Evolutionary conservation across 108 stramenopile genomes (phyloP).

Genomic region (Pseudonitzschia delicatissima): DNA sequence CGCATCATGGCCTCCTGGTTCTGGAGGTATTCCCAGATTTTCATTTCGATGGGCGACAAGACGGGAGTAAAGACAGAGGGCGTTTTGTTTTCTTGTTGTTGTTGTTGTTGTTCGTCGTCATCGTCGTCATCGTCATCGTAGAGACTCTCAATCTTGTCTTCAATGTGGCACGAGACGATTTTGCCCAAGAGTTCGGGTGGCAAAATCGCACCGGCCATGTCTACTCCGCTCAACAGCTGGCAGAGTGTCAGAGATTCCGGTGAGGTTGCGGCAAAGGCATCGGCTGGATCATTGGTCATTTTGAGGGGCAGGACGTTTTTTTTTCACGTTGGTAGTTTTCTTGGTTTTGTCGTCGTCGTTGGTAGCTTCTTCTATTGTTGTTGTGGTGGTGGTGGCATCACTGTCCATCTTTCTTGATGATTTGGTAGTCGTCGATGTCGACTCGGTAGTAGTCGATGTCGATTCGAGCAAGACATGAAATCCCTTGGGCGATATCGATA

Average conservation of each 20-base stretch:
- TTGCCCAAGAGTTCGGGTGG: slow-evolving; percentile 53
- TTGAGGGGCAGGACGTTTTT: slow-evolving; percentile 19
- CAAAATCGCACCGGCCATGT: slow-evolving; percentile 75
- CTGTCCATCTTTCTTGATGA: no score
- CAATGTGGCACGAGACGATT: slow-evolving; percentile 20
- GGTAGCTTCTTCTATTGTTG: neutral
- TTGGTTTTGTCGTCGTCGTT: neutral
- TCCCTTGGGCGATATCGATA: slow-evolving; percentile 21
- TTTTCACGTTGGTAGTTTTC: neutral
- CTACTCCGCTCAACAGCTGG: slow-evolving; percentile 63
- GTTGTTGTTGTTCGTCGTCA: neutral
- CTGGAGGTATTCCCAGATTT: neutral
- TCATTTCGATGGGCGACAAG: neutral
- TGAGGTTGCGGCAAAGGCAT: slow-evolving; percentile 41
- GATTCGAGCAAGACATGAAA: slow-evolving; percentile 27
- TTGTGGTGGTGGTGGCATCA: neutral
- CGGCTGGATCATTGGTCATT: slow-evolving; percentile 31
- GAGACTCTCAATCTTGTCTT: neutral
- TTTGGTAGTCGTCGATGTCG: no score
- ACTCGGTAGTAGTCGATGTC: neutral
- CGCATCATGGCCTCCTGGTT: neutral
- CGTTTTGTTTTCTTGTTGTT: neutral
- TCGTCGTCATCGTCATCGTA: slow-evolving; percentile 12
- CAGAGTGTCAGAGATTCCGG: slow-evolving; percentile 69
- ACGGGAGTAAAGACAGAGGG: neutral